These are phyloP conservation scores for Coemansia sp. DNA, from an alignment of 192 early-diverging fungal genomes.

Conservation along the genomic window DNA sequence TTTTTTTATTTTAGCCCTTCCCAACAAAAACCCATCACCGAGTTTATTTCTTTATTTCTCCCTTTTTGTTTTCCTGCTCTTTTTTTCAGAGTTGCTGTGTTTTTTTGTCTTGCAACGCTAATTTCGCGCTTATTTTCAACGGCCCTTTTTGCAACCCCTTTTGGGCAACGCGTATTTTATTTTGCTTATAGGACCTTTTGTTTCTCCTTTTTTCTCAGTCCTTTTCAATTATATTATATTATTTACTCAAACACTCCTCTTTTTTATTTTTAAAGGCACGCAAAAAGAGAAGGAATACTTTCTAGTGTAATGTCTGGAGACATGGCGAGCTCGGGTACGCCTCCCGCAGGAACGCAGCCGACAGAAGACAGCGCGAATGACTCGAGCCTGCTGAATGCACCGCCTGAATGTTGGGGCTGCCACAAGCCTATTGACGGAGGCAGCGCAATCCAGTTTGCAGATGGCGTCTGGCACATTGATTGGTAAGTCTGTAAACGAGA, in stretches of 20 bases:
- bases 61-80: no score
- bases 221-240: background rate
- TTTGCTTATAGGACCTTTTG: background rate
- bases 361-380: slow-evolving; percentile 19
- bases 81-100: background rate
- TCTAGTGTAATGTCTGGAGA: slow-evolving; percentile 22
- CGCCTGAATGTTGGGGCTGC: slow-evolving; percentile 67
- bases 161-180: background rate
- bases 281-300: background rate
- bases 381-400: slow-evolving; percentile 21
- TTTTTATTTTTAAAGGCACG: background rate
- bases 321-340: slow-evolving; percentile 1
- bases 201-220: background rate
- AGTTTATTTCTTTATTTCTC: no score
- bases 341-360: slow-evolving; percentile 4
- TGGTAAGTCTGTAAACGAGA: slow-evolving; percentile 54
- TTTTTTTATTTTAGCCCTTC: background rate
- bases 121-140: background rate
- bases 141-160: no score
- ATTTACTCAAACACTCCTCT: background rate
- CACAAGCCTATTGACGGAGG: slow-evolving; percentile 66
- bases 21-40: no score
- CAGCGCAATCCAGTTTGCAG: slow-evolving; percentile 75
- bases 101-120: background rate
- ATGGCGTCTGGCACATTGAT: slow-evolving; percentile 76